Conservation (phyloP, 148 eudicot genomes). For the Rhododendron henanense region DNA sequence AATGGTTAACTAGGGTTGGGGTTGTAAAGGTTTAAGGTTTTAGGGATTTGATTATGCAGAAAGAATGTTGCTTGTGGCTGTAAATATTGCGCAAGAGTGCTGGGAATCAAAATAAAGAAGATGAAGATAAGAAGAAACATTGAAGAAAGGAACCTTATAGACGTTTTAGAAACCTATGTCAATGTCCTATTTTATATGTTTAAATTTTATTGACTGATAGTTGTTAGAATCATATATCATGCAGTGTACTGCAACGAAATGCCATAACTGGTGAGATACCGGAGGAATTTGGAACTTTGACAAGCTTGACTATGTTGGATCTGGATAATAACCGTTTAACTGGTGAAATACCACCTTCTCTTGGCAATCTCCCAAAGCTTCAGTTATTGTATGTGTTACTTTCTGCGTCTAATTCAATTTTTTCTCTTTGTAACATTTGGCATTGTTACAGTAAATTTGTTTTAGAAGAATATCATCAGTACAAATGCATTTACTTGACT, state of each 20-base stretch:
- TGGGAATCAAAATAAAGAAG: background rate
- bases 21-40: background rate
- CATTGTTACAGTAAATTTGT: background rate
- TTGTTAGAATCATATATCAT: constrained; percentile 7
- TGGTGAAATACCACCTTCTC: constrained; percentile 81
- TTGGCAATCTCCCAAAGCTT: constrained; percentile 72
- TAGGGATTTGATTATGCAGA: background rate
- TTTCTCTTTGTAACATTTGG: background rate
- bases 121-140: background rate
- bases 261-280: constrained; percentile 76
- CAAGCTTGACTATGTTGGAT: constrained; percentile 66
- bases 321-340: constrained; percentile 65
- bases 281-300: constrained; percentile 59
- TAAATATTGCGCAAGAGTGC: background rate
- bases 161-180: background rate
- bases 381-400: constrained; percentile 66
- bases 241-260: constrained; percentile 77
- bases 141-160: background rate
- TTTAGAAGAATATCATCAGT: background rate
- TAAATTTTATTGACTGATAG: background rate
- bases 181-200: background rate
- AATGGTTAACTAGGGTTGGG: background rate
- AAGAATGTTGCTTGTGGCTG: background rate
- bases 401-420: constrained; percentile 12
- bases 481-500: constrained; percentile 9